phyloP scores from a whole-genome alignment of 2,329 filamentous ascomycete species.

The Albophoma yamanashiensis region DNA sequence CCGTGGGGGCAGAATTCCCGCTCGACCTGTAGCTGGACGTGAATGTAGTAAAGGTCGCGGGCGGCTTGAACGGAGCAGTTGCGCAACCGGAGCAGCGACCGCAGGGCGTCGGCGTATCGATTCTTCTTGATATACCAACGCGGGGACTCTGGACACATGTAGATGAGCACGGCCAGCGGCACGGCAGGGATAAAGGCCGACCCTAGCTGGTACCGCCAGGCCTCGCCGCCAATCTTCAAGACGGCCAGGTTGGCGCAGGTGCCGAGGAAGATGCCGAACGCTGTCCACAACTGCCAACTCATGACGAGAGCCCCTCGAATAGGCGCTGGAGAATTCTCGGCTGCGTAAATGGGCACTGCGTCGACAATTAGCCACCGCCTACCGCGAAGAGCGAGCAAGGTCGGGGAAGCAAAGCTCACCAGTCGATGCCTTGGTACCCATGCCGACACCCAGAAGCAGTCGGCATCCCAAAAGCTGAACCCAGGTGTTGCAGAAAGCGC shows the following conservation, averaged over 20 bases:
- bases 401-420: conserved; percentile 15
- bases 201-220: conserved; percentile 54
- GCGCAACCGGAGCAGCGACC: conserved; percentile 39
- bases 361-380: background rate
- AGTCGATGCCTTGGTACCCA: conserved; percentile 62
- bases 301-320: conserved; percentile 71
- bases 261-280: conserved; percentile 51
- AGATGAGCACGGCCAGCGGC: conserved; percentile 47
- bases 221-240: conserved; percentile 19
- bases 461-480: conserved; percentile 59
- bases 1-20: conserved; percentile 33
- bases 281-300: conserved; percentile 66
- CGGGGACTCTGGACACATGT: conserved; percentile 55
- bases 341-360: conserved; percentile 61
- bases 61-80: conserved; percentile 46
- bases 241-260: conserved; percentile 48
- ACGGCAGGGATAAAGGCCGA: conserved; percentile 53
- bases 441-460: conserved; percentile 65
- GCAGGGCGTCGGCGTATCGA: conserved; percentile 49
- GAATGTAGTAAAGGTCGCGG: conserved; percentile 53
- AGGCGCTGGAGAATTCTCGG: conserved; percentile 58
- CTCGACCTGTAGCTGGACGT: conserved; percentile 54
- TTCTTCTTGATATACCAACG: conserved; percentile 59
- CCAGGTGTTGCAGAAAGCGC: conserved; percentile 62
- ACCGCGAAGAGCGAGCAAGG: background rate